phyloP scores from a whole-genome alignment of 148 eudicot genomes.

The Silene conica region DNA sequence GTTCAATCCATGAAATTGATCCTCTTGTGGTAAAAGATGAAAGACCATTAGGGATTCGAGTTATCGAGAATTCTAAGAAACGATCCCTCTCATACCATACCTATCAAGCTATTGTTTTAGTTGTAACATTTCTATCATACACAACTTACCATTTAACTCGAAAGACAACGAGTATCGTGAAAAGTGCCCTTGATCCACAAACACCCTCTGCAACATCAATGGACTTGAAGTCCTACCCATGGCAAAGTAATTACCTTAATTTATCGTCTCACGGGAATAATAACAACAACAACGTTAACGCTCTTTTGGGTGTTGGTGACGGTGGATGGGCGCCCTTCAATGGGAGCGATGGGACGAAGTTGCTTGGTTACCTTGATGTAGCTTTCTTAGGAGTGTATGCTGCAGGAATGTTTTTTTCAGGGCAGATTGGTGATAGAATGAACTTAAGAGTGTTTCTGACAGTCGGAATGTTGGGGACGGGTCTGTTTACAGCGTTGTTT shows the following conservation, averaged over 20 bases:
- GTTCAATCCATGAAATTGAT: slow-evolving; percentile 36
- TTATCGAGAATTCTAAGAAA: slow-evolving; percentile 41
- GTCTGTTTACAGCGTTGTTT: slow-evolving; percentile 71
- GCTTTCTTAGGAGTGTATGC: slow-evolving; percentile 81
- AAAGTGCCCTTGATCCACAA: slow-evolving; percentile 89
- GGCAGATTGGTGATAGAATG: slow-evolving; percentile 85
- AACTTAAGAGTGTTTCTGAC: slow-evolving; percentile 71
- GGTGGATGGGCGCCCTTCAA: slow-evolving; percentile 89
- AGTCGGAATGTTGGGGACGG: slow-evolving; percentile 85
- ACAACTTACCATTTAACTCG: slow-evolving; percentile 71
- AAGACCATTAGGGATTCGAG: slow-evolving; percentile 61
- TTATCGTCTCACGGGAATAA: slow-evolving; percentile 23
- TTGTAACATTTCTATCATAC: slow-evolving; percentile 72
- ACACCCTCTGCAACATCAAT: slow-evolving; percentile 31
- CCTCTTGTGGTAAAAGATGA: slow-evolving; percentile 28
- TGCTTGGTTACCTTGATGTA: slow-evolving; percentile 87
- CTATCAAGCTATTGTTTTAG: slow-evolving; percentile 69
- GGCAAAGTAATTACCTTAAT: slow-evolving; percentile 33
- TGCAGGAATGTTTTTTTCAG: slow-evolving; percentile 71
- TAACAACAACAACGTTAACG: no score
- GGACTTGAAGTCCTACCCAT: slow-evolving; percentile 35
- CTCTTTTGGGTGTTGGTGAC: slow-evolving; percentile 25
- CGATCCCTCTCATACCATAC: slow-evolving; percentile 60
- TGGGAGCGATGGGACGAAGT: slow-evolving; percentile 58
- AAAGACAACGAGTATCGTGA: slow-evolving; percentile 81